Base-by-base conservation (phyloP, 1,139 yeast genomes). In the Suhomyces panamericanus region DNA sequence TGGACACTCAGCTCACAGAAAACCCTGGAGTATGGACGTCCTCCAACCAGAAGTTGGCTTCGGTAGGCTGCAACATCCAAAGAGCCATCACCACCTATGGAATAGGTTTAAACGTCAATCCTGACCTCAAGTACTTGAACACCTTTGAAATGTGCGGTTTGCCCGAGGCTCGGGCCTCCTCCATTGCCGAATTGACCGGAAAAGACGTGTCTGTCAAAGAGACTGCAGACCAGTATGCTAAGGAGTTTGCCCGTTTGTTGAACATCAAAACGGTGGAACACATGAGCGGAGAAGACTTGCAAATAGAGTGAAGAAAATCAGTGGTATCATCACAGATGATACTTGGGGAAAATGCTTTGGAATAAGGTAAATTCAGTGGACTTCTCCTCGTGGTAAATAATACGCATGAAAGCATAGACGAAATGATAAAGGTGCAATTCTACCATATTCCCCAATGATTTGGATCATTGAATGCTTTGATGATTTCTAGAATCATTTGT, bases 81-180 rank as follows among this genome's bases (percentile, higher is more conserved):
- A 70, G 96, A 48, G 84, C 88, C 13, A 77, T 95, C 34, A 88
- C 98, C 0, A 83, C 95, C 1, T 96, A 90, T 65, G 99, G 99
- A 0, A 74, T 91, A 12, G 89, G 95, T 0, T 75, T 95, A 39
- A 95, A 95, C 59, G 83, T 88, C 2, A 55, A 60, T 32, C 91
- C 96, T 0, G 89, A 90, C 53, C 72, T 89, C 44, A 74, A 78
- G 37, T 87, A 77, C 66, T 77, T 91, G 58, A 85, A 88, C 50
- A 67, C 77, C 0, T 75, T 87, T 53, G 84, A 81, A 11, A 89
- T 95, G 76, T 95, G 99, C 67, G 99, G 99, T 1, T 70, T 91
- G 35, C 81, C 86, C 0, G 80, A 78, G 10, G 78, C 78, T 28
- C 43, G 47, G 6, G 75, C 78, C 35, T 72, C 77, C 1, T 70